phyloP scores from a whole-genome alignment of 495 filamentous ascomycete genomes.

The Durotheca rogersii region DNA sequence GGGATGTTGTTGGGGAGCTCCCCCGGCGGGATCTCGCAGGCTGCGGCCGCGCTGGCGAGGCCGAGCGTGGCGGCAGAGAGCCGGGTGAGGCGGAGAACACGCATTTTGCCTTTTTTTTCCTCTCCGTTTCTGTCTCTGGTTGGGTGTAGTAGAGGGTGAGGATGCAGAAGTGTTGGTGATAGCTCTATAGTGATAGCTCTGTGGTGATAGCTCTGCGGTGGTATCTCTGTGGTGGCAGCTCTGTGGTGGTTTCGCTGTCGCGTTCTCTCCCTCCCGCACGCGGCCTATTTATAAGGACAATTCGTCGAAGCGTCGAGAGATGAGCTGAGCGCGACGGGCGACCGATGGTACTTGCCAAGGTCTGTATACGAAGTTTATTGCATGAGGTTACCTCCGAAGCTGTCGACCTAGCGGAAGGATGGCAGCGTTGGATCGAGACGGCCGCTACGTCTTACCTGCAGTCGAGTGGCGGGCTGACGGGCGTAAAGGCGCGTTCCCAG shows the following conservation, averaged over 20 bases:
- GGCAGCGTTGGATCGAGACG: constrained; percentile 14
- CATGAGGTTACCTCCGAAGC: constrained; percentile 6
- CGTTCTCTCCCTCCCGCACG: no score
- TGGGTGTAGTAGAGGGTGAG: no score
- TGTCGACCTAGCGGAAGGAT: background rate
- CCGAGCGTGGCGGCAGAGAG: constrained; percentile 19
- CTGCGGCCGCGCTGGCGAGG: constrained; percentile 30
- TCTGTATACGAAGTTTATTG: constrained; percentile 20
- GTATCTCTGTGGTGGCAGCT: no score
- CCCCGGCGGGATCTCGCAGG: constrained; percentile 44
- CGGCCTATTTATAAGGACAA: background rate
- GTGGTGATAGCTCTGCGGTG: no score
- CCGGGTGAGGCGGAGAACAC: no score
- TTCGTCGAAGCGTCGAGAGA: background rate
- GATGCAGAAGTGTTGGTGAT: background rate
- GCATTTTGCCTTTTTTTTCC: no score
- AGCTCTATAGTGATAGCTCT: no score
- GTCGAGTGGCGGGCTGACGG: background rate
- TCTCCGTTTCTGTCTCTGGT: no score
- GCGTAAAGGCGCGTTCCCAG: background rate
- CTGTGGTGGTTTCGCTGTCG: no score
- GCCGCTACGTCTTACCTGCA: constrained; percentile 13
- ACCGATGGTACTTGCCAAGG: constrained; percentile 13
- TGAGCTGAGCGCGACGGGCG: constrained; percentile 3
- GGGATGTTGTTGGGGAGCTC: constrained; percentile 44